phyloP scores from a whole-genome alignment of 305 asterid species.

The Stenogyne calaminthoides region DNA sequence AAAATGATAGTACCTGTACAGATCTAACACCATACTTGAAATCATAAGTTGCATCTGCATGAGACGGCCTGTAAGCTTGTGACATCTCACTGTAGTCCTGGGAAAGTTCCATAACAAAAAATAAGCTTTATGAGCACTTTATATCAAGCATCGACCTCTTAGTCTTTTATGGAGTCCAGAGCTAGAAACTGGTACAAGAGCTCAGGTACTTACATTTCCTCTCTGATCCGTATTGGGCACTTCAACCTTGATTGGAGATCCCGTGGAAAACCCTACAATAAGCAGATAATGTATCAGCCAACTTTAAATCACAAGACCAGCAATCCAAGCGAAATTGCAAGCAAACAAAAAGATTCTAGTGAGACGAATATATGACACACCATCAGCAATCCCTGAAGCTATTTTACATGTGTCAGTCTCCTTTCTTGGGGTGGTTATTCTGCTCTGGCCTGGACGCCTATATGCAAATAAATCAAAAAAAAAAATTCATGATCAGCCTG shows the following conservation, averaged over 20 bases:
- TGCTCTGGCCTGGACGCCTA: constrained; percentile 99
- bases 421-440: constrained; percentile 97
- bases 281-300: constrained; percentile 27
- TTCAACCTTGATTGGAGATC: constrained; percentile 92
- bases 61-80: constrained; percentile 94
- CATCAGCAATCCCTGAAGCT: constrained; percentile 87
- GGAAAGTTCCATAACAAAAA: constrained; percentile 20
- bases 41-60: constrained; percentile 90
- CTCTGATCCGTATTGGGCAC: constrained; percentile 98
- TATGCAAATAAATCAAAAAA: constrained; percentile 24
- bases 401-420: constrained; percentile 96
- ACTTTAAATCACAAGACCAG: constrained; percentile 15
- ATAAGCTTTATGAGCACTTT: constrained; percentile 21
- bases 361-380: constrained; percentile 40
- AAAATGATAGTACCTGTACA: constrained; percentile 61
- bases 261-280: constrained; percentile 81
- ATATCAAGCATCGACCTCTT: constrained; percentile 20
- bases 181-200: constrained; percentile 8
- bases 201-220: constrained; percentile 68
- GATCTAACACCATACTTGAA: constrained; percentile 85
- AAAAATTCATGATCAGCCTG: constrained; percentile 29
- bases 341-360: constrained; percentile 18
- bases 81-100: constrained; percentile 98
- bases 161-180: neutral
- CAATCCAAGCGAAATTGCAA: constrained; percentile 18